A percentile compares a stretch with the other conserved stretches of the same genome.
Conservation (phyloP, 108 stramenopile species). For the Fragilariopsis cylindrus region DNA sequence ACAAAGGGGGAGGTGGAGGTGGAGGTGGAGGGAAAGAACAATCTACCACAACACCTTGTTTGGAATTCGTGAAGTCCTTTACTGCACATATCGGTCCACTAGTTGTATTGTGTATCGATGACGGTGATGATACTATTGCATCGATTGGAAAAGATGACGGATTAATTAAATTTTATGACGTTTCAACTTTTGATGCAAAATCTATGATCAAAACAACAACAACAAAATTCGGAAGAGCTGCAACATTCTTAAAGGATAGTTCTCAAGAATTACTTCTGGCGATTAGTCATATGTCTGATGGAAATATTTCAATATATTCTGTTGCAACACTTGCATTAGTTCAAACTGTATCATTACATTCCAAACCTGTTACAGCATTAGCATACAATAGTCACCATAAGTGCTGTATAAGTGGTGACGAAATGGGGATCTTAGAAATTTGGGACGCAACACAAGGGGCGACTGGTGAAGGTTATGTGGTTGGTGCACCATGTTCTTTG, state of each 20-base stretch:
- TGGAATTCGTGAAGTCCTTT: conserved; percentile 99
- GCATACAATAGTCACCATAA: conserved; percentile 59
- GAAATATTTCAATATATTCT: conserved; percentile 55
- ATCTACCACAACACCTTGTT: conserved; percentile 40
- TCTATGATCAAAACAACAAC: conserved; percentile 34
- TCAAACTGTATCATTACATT: conserved; percentile 69
- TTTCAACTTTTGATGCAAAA: conserved; percentile 78
- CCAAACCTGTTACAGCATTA: conserved; percentile 78
- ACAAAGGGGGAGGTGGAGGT: too few relatives aligned
- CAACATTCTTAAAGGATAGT: conserved; percentile 44
- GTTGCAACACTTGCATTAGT: conserved; percentile 52
- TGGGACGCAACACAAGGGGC: conserved; percentile 64
- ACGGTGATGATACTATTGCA: conserved; percentile 75
- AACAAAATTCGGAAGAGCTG: conserved; percentile 37
- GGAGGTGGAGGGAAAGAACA: not conserved
- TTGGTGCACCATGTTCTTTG: conserved; percentile 34
- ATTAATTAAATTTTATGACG: conserved; percentile 95
- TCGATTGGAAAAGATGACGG: conserved; percentile 84
- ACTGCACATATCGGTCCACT: conserved; percentile 87
- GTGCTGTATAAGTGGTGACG: conserved; percentile 81
- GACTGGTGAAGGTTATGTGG: conserved; percentile 17
- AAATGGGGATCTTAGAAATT: conserved; percentile 89
- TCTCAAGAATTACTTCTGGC: conserved; percentile 42
- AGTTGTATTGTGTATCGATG: conserved; percentile 52
- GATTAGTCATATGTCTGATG: conserved; percentile 21